phyloP scores from a whole-genome alignment of 345 rosid genomes.

The Linum trigynum region DNA sequence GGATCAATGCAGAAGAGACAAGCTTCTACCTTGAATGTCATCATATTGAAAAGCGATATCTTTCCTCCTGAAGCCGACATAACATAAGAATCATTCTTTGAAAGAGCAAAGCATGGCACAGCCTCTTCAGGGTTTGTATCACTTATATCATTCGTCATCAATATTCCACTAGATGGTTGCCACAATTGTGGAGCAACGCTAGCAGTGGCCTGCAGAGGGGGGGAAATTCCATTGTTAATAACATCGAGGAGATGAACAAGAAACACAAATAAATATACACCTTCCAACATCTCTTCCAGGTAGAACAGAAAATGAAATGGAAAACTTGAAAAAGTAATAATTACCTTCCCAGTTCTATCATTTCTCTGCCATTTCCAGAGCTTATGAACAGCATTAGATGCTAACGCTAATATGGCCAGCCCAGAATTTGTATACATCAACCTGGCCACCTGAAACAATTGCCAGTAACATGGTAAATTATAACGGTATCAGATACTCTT shows the following conservation, averaged over 20 bases:
- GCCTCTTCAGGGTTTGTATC: conserved; percentile 53
- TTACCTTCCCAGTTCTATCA: conserved; percentile 48
- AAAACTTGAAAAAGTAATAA: conserved; percentile 4
- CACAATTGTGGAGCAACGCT: conserved; percentile 51
- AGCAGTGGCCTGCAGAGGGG: conserved; percentile 52
- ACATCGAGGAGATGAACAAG: not conserved
- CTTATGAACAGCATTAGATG: conserved; percentile 52
- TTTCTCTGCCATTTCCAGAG: conserved; percentile 65
- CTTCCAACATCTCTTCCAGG: not conserved
- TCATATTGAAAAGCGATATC: conserved; percentile 77
- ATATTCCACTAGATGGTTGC: conserved; percentile 73
- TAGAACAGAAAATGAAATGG: not conserved
- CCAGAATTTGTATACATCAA: conserved; percentile 56
- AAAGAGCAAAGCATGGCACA: conserved; percentile 74
- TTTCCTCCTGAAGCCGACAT: conserved; percentile 90
- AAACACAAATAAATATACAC: not conserved
- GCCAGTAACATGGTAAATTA: conserved; percentile 9
- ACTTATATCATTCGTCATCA: conserved; percentile 62
- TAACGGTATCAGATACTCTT: not conserved
- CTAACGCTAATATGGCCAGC: conserved; percentile 45
- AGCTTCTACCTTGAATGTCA: conserved; percentile 64
- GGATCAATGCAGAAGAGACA: not conserved
- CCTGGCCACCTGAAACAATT: conserved; percentile 37
- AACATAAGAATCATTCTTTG: conserved; percentile 84
- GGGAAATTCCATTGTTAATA: conserved; percentile 6